These are phyloP conservation scores for Kondoa malvinella DNA, from an alignment of 768 basidiomycete genomes.

Conservation along the genomic window DNA sequence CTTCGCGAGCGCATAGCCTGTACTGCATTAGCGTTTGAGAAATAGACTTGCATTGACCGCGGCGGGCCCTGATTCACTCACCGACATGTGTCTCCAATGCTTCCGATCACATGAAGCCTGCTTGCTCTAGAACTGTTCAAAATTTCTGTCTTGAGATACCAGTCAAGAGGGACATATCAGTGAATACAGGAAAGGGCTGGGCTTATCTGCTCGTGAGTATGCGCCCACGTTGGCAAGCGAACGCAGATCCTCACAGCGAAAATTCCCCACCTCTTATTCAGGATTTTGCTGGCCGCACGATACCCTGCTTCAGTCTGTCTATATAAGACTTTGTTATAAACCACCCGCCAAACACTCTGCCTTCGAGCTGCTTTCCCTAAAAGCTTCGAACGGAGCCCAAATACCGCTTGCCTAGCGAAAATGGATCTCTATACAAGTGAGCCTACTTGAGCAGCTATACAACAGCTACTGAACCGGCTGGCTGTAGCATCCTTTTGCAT, in stretches of 20 bases:
- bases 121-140: not conserved
- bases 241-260: not conserved
- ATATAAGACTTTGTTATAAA: not conserved
- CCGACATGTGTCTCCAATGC: not conserved
- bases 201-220: not conserved
- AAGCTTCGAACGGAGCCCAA: too few relatives aligned
- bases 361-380: too few relatives aligned
- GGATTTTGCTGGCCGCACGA: too few relatives aligned
- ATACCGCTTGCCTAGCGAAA: not conserved
- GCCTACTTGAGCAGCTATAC: not conserved
- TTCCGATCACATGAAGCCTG: not conserved
- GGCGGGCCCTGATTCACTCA: not conserved
- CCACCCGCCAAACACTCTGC: too few relatives aligned
- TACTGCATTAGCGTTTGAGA: too few relatives aligned
- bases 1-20: too few relatives aligned
- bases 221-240: not conserved
- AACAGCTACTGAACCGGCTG: too few relatives aligned
- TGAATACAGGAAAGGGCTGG: not conserved
- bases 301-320: not conserved
- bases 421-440: not conserved
- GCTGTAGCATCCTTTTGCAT: not conserved
- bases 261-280: too few relatives aligned
- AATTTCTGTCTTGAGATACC: not conserved
- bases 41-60: too few relatives aligned
- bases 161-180: not conserved